Conservation (phyloP, 345 rosid genomes). For the Salix suchowensis region DNA sequence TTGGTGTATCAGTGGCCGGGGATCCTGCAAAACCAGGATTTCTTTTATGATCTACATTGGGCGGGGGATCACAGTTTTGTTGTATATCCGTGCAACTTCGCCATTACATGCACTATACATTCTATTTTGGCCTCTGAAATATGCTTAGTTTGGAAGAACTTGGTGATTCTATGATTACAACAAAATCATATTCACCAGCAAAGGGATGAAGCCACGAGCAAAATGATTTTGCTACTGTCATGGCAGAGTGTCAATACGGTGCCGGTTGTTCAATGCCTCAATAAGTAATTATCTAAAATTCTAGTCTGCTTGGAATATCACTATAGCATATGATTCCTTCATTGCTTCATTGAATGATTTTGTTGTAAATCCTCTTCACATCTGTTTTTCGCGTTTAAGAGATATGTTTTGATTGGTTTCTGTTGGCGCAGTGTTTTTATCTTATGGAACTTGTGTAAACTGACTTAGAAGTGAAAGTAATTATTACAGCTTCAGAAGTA, state of each 20-base stretch:
- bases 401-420: not conserved
- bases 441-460: not conserved
- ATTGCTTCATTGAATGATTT: conserved; percentile 7
- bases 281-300: not conserved
- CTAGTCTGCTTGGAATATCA: not conserved
- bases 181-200: not conserved
- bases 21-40: conserved; percentile 29
- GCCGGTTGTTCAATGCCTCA: not conserved
- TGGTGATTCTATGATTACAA: not conserved
- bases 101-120: conserved; percentile 15
- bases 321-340: not conserved
- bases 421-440: not conserved
- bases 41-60: conserved; percentile 4
- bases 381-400: not conserved
- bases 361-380: conserved; percentile 1
- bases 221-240: not conserved
- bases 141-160: conserved; percentile 12
- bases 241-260: not conserved
- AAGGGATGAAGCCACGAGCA: not conserved
- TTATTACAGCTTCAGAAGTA: not conserved
- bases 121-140: conserved; percentile 4
- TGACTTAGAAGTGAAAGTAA: not conserved
- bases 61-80: not conserved
- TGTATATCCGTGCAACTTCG: not conserved
- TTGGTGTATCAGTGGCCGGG: conserved; percentile 32